Evolutionary conservation across 768 basidiomycete genomes (phyloP).

Genomic region (Hirschioporus abietinus): DNA sequence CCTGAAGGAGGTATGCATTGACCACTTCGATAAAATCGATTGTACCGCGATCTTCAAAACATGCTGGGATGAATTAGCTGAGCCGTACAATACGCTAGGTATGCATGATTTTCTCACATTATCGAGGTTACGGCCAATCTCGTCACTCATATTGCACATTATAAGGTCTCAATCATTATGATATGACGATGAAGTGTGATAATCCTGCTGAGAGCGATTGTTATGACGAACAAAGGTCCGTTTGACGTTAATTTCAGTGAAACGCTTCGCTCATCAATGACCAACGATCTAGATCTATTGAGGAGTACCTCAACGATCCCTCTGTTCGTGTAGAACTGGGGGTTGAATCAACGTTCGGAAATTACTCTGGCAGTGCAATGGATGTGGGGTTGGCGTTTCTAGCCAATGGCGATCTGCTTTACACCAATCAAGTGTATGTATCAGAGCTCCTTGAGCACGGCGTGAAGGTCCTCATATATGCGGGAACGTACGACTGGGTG

Average conservation of each 20-base stretch:
- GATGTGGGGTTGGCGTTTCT: constrained; percentile 32
- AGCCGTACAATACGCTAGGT: too few species aligned
- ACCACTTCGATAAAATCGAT: constrained; percentile 25
- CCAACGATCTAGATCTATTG: constrained; percentile 37
- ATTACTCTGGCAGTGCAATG: constrained; percentile 19
- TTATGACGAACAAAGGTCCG: neutral
- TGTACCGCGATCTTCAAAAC: constrained; percentile 15
- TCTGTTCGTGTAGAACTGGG: constrained; percentile 40
- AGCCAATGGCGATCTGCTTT: constrained; percentile 12
- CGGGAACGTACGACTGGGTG: constrained; percentile 50
- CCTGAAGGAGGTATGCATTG: constrained; percentile 25
- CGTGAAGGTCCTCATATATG: constrained; percentile 46
- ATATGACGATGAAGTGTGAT: constrained; percentile 33
- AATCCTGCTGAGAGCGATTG: constrained; percentile 45
- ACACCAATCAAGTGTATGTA: constrained; percentile 35
- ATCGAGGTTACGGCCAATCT: too few species aligned
- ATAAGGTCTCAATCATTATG: constrained; percentile 26
- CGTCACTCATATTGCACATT: constrained; percentile 5
- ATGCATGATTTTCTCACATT: too few species aligned
- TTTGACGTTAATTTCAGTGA: constrained; percentile 1
- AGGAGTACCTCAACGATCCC: constrained; percentile 40
- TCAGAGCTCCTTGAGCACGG: constrained; percentile 48
- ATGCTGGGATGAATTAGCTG: too few species aligned
- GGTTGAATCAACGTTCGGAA: constrained; percentile 30
- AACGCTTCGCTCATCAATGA: neutral